Evolutionary conservation across 2,329 filamentous ascomycete genomes (phyloP), one percentile per base, ranked within the genome.

Genomic region (Dactylellina sp.): DNA sequence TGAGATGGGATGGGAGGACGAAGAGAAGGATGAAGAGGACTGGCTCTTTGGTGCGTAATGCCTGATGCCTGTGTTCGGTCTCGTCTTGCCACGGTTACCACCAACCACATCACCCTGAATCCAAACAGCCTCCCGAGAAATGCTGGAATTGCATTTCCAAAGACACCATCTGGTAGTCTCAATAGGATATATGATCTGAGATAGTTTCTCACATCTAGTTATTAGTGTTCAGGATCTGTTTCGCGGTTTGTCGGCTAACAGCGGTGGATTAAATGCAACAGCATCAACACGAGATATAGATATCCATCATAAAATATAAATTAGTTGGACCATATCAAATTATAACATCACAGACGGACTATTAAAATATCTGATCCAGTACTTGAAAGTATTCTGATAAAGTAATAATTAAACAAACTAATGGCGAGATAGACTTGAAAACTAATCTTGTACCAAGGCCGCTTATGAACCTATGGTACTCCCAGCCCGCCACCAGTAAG

Each of bases 71-170:
- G n/a, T n/a, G n/a, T n/a, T n/a, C n/a, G n/a, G n/a, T n/a, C n/a
- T n/a, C n/a, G 52, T 46, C n/a, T 46, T 47, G 55, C 55, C 55
- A 60, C 55, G 55, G 55, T 60, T 60, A n/a, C n/a, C 6, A 11
- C 16, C 14, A 16, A n/a, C 12, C 28, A 14, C 50, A 16, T 12
- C 37, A 18, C 12, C 4, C 12, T 18, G 16, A 42, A 42, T 42
- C 39, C 5, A 12, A 42, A 14, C 39, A 42, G 39, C 39, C 39
- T 42, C 39, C 49, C 49, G 49, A 24, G 49, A 32, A 32, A 40
- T 40, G 6, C 12, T 9, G 35, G 14, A 55, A 55, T 55, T 55
- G 50, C 11, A 55, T 55, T 9, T 14, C 16, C 4, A 39, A 22
- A 18, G 50, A 55, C 50, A 39, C 49, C n/a, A n/a, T 52, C 1